Evolutionary conservation across 495 filamentous ascomycete genomes (phyloP).

Genomic region (Chaetomium fimeti): DNA sequence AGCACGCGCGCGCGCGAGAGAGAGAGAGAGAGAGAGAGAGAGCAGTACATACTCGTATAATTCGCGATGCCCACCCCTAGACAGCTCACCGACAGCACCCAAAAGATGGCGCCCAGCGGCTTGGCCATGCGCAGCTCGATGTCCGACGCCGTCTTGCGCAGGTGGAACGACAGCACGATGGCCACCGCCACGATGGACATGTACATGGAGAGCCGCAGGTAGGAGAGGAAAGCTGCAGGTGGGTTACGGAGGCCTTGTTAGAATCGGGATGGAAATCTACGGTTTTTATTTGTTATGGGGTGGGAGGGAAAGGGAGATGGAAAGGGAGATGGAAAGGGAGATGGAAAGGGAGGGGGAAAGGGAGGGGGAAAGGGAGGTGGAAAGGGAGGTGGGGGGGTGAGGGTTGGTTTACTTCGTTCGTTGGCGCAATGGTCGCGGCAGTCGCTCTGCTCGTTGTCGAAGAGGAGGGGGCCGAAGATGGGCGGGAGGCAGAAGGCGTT

Average conservation of each 20-base stretch:
- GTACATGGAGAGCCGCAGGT: slow-evolving; percentile 87
- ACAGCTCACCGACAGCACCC: slow-evolving; percentile 73
- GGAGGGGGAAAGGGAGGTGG: not conserved
- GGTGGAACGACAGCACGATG: slow-evolving; percentile 89
- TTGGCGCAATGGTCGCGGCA: slow-evolving; percentile 81
- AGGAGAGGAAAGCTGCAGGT: slow-evolving; percentile 76
- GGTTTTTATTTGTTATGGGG: no score
- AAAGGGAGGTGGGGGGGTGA: not conserved
- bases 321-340: no score
- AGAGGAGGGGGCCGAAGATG: slow-evolving; percentile 72
- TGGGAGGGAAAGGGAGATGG: no score
- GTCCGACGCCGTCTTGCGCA: slow-evolving; percentile 66
- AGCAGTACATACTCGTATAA: slow-evolving; percentile 61
- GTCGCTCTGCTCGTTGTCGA: slow-evolving; percentile 84
- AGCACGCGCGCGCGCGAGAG: no score
- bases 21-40: not conserved
- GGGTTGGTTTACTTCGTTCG: slow-evolving; percentile 59
- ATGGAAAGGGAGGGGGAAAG: no score
- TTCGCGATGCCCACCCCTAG: slow-evolving; percentile 76
- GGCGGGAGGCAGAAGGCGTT: slow-evolving; percentile 65
- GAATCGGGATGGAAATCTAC: no score
- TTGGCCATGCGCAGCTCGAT: slow-evolving; percentile 73
- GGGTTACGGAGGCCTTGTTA: no score
- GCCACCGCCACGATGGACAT: slow-evolving; percentile 85
- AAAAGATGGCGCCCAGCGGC: slow-evolving; percentile 86